Evolutionary conservation across 306 rosid species (phyloP).

Genomic region (Parietaria judaica): DNA sequence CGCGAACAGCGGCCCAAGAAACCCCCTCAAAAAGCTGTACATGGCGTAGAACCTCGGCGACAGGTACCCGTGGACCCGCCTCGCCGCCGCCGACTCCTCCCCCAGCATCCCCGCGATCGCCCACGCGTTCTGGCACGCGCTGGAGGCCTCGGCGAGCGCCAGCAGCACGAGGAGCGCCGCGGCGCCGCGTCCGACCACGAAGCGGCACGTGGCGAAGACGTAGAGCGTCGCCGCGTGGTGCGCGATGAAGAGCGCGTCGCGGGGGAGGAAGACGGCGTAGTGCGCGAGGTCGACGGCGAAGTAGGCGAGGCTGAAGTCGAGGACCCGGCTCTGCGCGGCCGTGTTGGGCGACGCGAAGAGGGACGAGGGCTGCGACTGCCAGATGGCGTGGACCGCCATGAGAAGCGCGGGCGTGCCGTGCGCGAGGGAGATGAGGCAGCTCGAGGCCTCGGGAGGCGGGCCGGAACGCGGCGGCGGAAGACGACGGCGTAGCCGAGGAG

Average conservation of each 20-base stretch:
- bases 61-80: constrained; percentile 23
- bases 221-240: constrained; percentile 46
- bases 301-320: constrained; percentile 40
- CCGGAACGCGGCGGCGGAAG: constrained; percentile 31
- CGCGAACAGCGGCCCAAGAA: constrained; percentile 33
- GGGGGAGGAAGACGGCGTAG: constrained; percentile 29
- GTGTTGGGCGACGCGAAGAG: constrained; percentile 30
- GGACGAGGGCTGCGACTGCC: not conserved
- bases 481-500: constrained; percentile 22
- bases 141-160: constrained; percentile 37
- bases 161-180: constrained; percentile 31
- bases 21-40: constrained; percentile 32
- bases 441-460: constrained; percentile 32
- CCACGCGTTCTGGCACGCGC: constrained; percentile 46
- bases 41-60: constrained; percentile 31
- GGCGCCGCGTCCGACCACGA: constrained; percentile 33
- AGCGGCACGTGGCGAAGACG: constrained; percentile 32
- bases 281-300: constrained; percentile 40
- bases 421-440: constrained; percentile 42
- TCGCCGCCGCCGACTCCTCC: constrained; percentile 17
- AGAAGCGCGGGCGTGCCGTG: constrained; percentile 36
- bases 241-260: constrained; percentile 28
- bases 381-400: constrained; percentile 26
- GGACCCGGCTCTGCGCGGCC: constrained; percentile 15
- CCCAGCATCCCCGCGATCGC: constrained; percentile 20